Evolutionary conservation across 345 rosid genomes (phyloP), one percentile per base, ranked within the genome.

Genomic region (Limnanthes douglasii): DNA sequence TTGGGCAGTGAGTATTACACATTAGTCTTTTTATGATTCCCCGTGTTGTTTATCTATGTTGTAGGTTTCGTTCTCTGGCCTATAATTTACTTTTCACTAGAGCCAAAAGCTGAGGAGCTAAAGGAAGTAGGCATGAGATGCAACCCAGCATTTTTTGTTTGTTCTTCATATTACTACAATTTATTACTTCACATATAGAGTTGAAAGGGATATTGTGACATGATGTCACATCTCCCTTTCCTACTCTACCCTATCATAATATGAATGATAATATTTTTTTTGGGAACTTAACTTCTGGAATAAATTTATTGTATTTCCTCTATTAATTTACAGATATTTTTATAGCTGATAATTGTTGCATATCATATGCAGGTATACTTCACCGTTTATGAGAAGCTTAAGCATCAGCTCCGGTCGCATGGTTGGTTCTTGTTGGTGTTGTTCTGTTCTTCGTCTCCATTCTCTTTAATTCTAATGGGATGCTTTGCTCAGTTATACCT

Each of bases 1-100:
- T 39, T 90, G 98, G 98, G 92, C 95, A 24, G 98, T 90, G 66
- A 74, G 95, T 57, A 22, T 40, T 37, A 37, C 31, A 31, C 35
- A 14, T 11, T 11, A 25, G 22, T 39, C 6, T 37, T 24, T 23
- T 16, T 10, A 44, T 2, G 15, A 2, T 20, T 25, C 33, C 32
- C 18, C 24, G 21, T 21, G 6, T 23, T 23, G n/a, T 5, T 9
- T 13, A 34, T 29, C n/a, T 32, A 3, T 15, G n/a, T 33, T 18
- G 1, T 35, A 18, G 14, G 31, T 33, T 40, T 40, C 18, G 18
- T 40, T n/a, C n/a, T n/a, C n/a, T n/a, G n/a, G n/a, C n/a, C n/a
- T n/a, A n/a, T n/a, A n/a, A n/a, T n/a, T n/a, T n/a, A n/a, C n/a
- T 17, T 8, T 6, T 25, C 29, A 25, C 29, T 25, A 11, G 29